A percentile compares a stretch with the other conserved stretches of the same genome.
Evolutionary conservation across 305 asterid genomes (phyloP).

Genomic region (Solanum chacoense): DNA sequence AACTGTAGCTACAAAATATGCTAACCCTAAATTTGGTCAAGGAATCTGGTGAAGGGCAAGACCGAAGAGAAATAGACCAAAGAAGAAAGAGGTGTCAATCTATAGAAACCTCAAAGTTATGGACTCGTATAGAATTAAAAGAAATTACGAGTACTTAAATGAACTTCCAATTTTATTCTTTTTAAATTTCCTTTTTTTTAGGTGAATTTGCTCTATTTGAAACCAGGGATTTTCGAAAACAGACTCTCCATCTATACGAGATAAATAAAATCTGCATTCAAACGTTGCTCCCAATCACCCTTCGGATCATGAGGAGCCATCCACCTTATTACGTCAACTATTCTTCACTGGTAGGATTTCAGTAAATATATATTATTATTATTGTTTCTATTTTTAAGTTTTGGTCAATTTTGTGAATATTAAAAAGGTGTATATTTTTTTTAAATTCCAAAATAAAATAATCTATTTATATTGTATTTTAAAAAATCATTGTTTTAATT

Average conservation of each 20-base stretch:
- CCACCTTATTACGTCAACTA: no score
- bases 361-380: no score
- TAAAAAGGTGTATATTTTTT: no score
- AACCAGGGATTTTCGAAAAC: fast-evolving
- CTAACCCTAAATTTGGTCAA: conserved; percentile 24
- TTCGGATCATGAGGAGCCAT: neutral
- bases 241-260: neutral
- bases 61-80: neutral
- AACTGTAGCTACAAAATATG: conserved; percentile 3
- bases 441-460: neutral
- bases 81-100: neutral
- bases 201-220: no score
- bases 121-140: neutral
- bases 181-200: no score
- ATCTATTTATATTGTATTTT: neutral
- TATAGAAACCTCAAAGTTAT: neutral
- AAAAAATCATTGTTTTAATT: no score
- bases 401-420: neutral
- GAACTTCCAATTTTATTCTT: neutral
- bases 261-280: no score
- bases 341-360: neutral
- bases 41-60: neutral
- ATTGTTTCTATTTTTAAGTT: neutral
- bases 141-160: neutral
- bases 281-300: neutral